Percentiles rank a stretch among this genome's conserved stretches.
These are phyloP conservation scores for sweet orange (Citrus sinensis) DNA, from an alignment of 345 rosid species.

Conservation along the genomic window DNA sequence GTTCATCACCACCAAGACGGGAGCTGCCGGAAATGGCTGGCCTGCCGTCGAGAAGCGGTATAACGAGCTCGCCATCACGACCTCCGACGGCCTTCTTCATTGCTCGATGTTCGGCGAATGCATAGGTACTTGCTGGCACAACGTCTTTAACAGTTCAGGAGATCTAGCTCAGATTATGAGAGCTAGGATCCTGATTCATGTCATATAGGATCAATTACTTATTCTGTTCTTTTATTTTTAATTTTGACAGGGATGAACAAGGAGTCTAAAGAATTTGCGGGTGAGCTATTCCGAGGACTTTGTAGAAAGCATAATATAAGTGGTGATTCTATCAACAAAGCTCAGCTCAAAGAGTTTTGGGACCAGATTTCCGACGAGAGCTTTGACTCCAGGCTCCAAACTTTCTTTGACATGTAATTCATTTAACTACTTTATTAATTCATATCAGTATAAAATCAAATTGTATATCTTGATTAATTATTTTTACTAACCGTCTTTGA, in stretches of 20 bases:
- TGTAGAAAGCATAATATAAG: slow-evolving; percentile 57
- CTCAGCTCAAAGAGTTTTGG: slow-evolving; percentile 69
- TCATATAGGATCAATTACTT: background rate
- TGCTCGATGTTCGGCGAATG: slow-evolving; percentile 73
- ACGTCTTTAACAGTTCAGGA: too few species aligned
- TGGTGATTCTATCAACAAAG: slow-evolving; percentile 64
- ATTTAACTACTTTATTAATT: background rate
- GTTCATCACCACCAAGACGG: slow-evolving; percentile 66
- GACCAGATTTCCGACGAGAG: slow-evolving; percentile 80
- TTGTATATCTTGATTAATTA: too few species aligned
- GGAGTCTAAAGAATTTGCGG: slow-evolving; percentile 84
- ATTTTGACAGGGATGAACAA: slow-evolving; percentile 62
- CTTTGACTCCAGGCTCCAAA: slow-evolving; percentile 85
- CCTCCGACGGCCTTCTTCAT: slow-evolving; percentile 49
- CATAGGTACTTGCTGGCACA: slow-evolving; percentile 41
- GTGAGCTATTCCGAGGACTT: slow-evolving; percentile 67
- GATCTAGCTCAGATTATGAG: too few species aligned
- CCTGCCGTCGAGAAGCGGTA: slow-evolving; percentile 64
- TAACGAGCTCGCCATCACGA: slow-evolving; percentile 46
- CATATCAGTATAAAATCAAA: background rate
- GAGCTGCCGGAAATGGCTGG: slow-evolving; percentile 50
- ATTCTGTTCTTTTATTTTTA: background rate
- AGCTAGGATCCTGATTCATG: too few species aligned
- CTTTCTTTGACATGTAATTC: slow-evolving; percentile 81
- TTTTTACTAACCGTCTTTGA: background rate